These are phyloP conservation scores for Ophiocordyceps robertsii DNA, from an alignment of 2,329 filamentous ascomycete species.

Conservation along the genomic window DNA sequence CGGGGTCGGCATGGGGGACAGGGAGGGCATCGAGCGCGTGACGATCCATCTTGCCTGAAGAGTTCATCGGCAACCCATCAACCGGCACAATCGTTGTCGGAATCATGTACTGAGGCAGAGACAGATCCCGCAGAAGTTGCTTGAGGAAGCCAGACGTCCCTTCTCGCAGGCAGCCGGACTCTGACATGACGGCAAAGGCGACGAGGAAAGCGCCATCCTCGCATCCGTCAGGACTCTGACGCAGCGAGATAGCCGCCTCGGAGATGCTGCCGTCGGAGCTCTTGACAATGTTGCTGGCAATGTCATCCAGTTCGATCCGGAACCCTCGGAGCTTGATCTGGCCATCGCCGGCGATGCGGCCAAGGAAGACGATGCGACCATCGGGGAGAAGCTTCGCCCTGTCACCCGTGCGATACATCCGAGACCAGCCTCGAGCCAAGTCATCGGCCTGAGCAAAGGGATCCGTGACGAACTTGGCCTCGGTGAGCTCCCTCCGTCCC, in stretches of 20 bases:
- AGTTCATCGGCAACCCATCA: constrained; percentile 14
- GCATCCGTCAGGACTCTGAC: background rate
- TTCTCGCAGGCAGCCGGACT: background rate
- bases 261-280: constrained; percentile 1
- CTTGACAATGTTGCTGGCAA: too few relatives aligned
- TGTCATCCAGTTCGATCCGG: too few relatives aligned
- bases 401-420: too few relatives aligned
- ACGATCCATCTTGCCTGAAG: constrained; percentile 19
- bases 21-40: constrained; percentile 10
- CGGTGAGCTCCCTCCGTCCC: too few relatives aligned
- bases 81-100: constrained; percentile 15
- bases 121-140: constrained; percentile 6
- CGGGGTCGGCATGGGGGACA: constrained; percentile 5
- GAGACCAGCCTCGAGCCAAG: too few relatives aligned
- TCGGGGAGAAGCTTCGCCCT: too few relatives aligned
- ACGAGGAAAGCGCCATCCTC: background rate
- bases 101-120: constrained; percentile 21
- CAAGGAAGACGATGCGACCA: too few relatives aligned
- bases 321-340: too few relatives aligned
- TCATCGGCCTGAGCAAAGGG: too few relatives aligned
- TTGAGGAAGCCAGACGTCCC: constrained; percentile 3
- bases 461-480: too few relatives aligned
- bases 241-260: constrained; percentile 6
- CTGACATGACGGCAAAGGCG: constrained; percentile 2
- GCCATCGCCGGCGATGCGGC: too few relatives aligned